These are phyloP conservation scores for Stagonosporopsis cucurbitacearum DNA, from an alignment of 2,329 filamentous ascomycete species.

Conservation along the genomic window DNA sequence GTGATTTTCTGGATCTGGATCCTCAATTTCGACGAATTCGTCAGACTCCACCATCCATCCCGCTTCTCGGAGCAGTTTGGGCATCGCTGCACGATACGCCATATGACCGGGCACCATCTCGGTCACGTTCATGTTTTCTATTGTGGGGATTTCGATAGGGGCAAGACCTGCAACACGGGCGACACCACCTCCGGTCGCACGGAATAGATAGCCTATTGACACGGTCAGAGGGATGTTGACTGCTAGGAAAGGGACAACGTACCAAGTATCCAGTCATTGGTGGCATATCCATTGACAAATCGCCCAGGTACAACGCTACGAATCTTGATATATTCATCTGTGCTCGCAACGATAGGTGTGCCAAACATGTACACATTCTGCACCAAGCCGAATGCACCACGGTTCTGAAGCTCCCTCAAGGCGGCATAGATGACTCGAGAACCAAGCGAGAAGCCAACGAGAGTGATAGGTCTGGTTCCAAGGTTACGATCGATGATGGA, in stretches of 20 bases:
- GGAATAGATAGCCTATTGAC: slow-evolving; percentile 78
- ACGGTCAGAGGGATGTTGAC: slow-evolving; percentile 3
- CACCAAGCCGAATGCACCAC: slow-evolving; percentile 83
- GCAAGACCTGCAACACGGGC: slow-evolving; percentile 85
- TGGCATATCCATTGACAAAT: slow-evolving; percentile 93
- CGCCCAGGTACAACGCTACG: slow-evolving; percentile 87
- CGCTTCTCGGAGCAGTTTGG: slow-evolving; percentile 80
- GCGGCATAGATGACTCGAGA: slow-evolving; percentile 92
- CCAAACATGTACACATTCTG: slow-evolving; percentile 97
- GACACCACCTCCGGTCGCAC: slow-evolving; percentile 90
- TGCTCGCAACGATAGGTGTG: slow-evolving; percentile 87
- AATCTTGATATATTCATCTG: slow-evolving; percentile 83
- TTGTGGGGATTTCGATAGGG: slow-evolving; percentile 76
- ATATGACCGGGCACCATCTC: slow-evolving; percentile 89
- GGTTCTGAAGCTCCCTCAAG: slow-evolving; percentile 81
- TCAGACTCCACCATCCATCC: slow-evolving; percentile 92
- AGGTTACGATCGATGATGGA: slow-evolving; percentile 91
- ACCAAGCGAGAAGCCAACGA: slow-evolving; percentile 93
- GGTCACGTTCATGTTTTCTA: slow-evolving; percentile 91
- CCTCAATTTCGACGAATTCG: slow-evolving; percentile 95
- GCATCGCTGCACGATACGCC: slow-evolving; percentile 95
- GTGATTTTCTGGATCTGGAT: slow-evolving; percentile 95
- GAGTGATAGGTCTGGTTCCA: slow-evolving; percentile 86
- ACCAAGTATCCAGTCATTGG: slow-evolving; percentile 95
- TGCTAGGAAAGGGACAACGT: slow-evolving; percentile 13